phyloP scores from a whole-genome alignment of 2,329 filamentous ascomycete species.

The Pleoardoris graminearum region DNA sequence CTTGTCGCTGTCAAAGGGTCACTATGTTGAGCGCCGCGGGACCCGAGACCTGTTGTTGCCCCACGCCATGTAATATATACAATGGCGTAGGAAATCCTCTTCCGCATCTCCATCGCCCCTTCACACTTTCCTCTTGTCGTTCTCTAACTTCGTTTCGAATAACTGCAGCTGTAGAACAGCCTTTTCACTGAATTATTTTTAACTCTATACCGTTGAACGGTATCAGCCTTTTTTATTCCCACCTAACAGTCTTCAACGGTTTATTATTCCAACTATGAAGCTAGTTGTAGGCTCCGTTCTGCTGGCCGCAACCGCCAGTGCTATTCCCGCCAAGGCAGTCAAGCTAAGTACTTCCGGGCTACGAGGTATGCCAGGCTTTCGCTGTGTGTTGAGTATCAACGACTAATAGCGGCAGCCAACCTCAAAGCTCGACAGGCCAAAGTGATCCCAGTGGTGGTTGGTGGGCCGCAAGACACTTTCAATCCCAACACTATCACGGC shows the following conservation, averaged over 20 bases:
- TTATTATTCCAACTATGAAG: conserved; percentile 1
- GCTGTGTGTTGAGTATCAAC: neutral
- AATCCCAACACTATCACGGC: conserved; percentile 28
- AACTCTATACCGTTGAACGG: conserved; percentile 31
- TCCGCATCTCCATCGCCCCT: conserved; percentile 6
- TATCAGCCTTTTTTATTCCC: conserved; percentile 5
- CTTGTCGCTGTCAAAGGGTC: neutral
- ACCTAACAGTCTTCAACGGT: neutral
- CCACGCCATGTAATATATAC: neutral
- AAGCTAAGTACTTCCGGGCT: conserved; percentile 1
- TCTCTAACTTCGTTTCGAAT: conserved; percentile 18
- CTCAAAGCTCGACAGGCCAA: conserved; percentile 27
- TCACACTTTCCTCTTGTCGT: conserved; percentile 16
- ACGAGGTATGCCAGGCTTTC: neutral
- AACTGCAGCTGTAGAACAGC: conserved; percentile 27
- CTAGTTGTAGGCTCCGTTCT: conserved; percentile 12
- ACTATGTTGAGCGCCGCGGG: neutral
- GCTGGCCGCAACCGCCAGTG: conserved; percentile 17
- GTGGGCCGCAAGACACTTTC: conserved; percentile 35
- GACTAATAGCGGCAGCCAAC: conserved; percentile 16
- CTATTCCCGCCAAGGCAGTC: conserved; percentile 24
- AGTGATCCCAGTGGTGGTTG: conserved; percentile 36
- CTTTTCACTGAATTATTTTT: conserved; percentile 18
- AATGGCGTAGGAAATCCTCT: conserved; percentile 1
- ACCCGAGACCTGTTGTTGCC: conserved; percentile 5